Percentiles rank a stretch among this genome's conserved stretches.
Evolutionary conservation across 1,284 basidiomycete species (phyloP).

Genomic region (Naganishia cerealis): DNA sequence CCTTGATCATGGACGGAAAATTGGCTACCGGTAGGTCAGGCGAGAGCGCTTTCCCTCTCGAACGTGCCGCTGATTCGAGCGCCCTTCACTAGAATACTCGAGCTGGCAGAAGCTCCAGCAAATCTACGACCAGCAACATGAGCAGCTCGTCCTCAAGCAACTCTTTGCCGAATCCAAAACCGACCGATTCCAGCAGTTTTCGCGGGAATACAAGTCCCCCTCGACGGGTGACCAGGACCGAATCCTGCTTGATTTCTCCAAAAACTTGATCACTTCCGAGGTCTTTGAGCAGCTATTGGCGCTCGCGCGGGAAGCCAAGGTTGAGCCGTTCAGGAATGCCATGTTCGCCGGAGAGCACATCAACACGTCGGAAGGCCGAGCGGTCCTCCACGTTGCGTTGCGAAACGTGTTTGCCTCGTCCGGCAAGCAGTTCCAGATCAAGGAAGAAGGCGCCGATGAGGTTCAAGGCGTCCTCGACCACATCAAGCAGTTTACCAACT

Average conservation of each 20-base stretch:
- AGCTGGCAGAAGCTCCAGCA: slow-evolving; percentile 89
- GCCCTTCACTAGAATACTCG: slow-evolving; percentile 65
- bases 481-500: slow-evolving; percentile 85
- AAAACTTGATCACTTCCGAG: slow-evolving; percentile 88
- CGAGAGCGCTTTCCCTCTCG: background rate
- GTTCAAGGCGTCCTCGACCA: slow-evolving; percentile 82
- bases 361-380: slow-evolving; percentile 95
- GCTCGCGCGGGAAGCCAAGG: slow-evolving; percentile 79
- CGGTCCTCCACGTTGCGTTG: slow-evolving; percentile 91
- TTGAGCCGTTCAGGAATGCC: slow-evolving; percentile 81
- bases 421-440: slow-evolving; percentile 64
- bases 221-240: slow-evolving; percentile 67
- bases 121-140: slow-evolving; percentile 73
- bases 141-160: slow-evolving; percentile 79
- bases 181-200: slow-evolving; percentile 80
- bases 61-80: background rate
- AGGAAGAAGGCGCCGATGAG: slow-evolving; percentile 78
- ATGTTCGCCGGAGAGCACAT: slow-evolving; percentile 97
- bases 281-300: slow-evolving; percentile 74
- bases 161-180: slow-evolving; percentile 83
- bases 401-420: slow-evolving; percentile 70
- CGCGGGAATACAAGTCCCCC: slow-evolving; percentile 69
- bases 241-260: slow-evolving; percentile 92
- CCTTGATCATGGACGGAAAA: slow-evolving; percentile 46
- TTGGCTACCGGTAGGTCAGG: slow-evolving; percentile 45